phyloP scores from a whole-genome alignment of 2,329 filamentous ascomycete genomes.

The Ustulina deusta region DNA sequence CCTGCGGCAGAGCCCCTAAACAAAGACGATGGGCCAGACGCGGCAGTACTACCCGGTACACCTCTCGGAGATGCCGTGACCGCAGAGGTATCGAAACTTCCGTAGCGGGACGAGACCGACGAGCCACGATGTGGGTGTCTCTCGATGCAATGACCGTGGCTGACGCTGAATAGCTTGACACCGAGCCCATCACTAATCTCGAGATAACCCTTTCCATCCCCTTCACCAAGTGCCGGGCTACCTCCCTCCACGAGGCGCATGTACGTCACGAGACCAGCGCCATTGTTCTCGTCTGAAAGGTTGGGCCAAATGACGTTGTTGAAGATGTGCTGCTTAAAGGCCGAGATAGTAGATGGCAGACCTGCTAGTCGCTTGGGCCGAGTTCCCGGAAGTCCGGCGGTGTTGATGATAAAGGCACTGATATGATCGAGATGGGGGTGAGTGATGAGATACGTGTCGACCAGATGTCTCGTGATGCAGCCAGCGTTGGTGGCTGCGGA shows the following conservation, averaged over 20 bases:
- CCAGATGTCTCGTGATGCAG: conserved; percentile 80
- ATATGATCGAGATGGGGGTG: conserved; percentile 98
- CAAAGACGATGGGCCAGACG: conserved; percentile 44
- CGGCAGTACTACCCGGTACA: conserved; percentile 43
- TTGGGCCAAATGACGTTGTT: conserved; percentile 99
- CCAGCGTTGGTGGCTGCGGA: conserved; percentile 82
- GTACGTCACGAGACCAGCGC: conserved; percentile 91
- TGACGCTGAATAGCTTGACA: conserved; percentile 88
- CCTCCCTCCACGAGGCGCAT: conserved; percentile 89
- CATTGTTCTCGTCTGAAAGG: conserved; percentile 93
- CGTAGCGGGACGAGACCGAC: conserved; percentile 62
- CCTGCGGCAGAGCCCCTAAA: conserved; percentile 48
- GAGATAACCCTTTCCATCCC: conserved; percentile 83
- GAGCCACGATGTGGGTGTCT: conserved; percentile 74
- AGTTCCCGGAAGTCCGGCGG: conserved; percentile 82
- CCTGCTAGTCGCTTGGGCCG: conserved; percentile 88
- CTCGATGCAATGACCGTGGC: conserved; percentile 89
- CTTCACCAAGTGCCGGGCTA: conserved; percentile 84
- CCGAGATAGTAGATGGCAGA: conserved; percentile 87
- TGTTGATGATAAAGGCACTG: conserved; percentile 91
- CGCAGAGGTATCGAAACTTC: conserved; percentile 60
- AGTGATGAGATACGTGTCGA: conserved; percentile 92
- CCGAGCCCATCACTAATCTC: conserved; percentile 89
- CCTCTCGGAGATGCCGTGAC: conserved; percentile 43
- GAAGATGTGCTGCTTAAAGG: conserved; percentile 94